These are phyloP conservation scores for Naematelia encephala DNA, from an alignment of 768 basidiomycete species.

Conservation along the genomic window DNA sequence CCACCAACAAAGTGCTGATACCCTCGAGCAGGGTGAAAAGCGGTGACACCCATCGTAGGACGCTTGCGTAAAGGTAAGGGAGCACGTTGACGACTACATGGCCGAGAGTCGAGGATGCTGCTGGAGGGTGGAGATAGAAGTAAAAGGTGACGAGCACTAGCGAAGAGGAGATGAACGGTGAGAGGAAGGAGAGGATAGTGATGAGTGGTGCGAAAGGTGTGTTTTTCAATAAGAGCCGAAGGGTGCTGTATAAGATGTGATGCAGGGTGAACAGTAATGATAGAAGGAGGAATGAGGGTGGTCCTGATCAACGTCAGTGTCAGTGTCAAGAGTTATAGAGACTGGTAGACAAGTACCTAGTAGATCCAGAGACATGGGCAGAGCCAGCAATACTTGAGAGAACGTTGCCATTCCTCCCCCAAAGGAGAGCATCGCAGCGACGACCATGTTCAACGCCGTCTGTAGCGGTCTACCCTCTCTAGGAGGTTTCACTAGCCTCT, in stretches of 20 bases:
- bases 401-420: slow-evolving; percentile 41
- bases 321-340: neutral
- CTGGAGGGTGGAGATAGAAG: slow-evolving; percentile 46
- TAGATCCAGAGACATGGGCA: slow-evolving; percentile 49
- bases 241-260: slow-evolving; percentile 48
- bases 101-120: slow-evolving; percentile 14
- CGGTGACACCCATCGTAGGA: slow-evolving; percentile 46
- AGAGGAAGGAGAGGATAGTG: slow-evolving; percentile 35
- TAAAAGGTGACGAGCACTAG: slow-evolving; percentile 40
- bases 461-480: no score
- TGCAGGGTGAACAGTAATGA: slow-evolving; percentile 49
- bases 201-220: slow-evolving; percentile 45
- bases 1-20: slow-evolving; percentile 46
- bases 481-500: no score
- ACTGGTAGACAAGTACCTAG: slow-evolving; percentile 27
- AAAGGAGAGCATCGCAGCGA: slow-evolving; percentile 24
- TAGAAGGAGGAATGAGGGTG: slow-evolving; percentile 50
- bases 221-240: slow-evolving; percentile 47
- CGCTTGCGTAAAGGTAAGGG: slow-evolving; percentile 44
- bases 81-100: slow-evolving; percentile 38
- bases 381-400: slow-evolving; percentile 43
- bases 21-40: slow-evolving; percentile 51
- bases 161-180: slow-evolving; percentile 41
- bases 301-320: slow-evolving; percentile 22
- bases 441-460: slow-evolving; percentile 28